Base-by-base conservation (phyloP, 345 rosid species). In the Boechera divaricarpa region DNA sequence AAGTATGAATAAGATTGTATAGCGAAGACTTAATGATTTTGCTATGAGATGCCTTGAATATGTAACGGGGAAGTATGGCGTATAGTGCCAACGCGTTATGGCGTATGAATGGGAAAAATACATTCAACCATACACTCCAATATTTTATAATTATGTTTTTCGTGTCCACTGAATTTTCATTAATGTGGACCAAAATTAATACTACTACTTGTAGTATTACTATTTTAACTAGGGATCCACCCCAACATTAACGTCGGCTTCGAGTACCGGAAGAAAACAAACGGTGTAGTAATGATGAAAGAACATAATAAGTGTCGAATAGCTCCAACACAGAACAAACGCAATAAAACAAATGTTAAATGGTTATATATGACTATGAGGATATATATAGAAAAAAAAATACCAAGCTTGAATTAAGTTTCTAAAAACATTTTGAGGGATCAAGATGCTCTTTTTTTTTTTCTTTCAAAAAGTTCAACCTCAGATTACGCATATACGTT, bases 61-160 rank as follows among this genome's bases (percentile, higher is more conserved):
- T 60, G 41, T 3, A 57, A 57, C 2, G 38, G 21, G 67, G 3
- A 28, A 59, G 51, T 51, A 67, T 68, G 74, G 79, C 60, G 24
- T 75, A 21, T 53, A 35, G 57, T 21, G 65, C 72, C 5, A 4
- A 55, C 60, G 60, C 67, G 62, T 66, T 10, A 75, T 75, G 73
- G 67, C 42, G 52, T 66, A 47, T 67, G 63, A 60, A 76, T 76
- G 79, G 63, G 52, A 10, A 68, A 74, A 12, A 38, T 76, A 41
- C 69, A 38, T 51, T 59, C 8, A 75, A 24, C 73, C 78, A 67
- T 58, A 47, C 67, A 47, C 31, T 42, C 51, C 18, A 29, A 29
- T 9, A 28, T 6, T 24, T 13, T 16, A 5, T 31, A 31, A 16
- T 42, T 42, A 12, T 31, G 18, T 5, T 52, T 62, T 38, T 63